phyloP scores from a whole-genome alignment of 179 eudicot genomes.

The Amaranthus tricolor region DNA sequence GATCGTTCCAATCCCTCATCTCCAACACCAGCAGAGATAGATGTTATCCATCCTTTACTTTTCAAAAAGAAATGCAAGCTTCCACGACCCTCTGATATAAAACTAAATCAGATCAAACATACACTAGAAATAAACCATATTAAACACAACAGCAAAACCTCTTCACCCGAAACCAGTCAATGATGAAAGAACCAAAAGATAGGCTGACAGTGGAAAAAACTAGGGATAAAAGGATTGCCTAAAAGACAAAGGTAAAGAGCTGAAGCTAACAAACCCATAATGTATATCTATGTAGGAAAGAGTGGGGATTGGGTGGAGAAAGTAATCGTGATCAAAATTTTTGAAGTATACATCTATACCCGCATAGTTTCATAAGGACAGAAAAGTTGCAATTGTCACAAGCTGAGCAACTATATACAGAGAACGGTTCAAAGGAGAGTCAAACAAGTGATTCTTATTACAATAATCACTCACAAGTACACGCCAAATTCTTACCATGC shows the following conservation, averaged over 20 bases:
- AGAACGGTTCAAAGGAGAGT: neutral
- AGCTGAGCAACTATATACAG: neutral
- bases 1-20: constrained; percentile 90
- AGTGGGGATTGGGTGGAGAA: neutral
- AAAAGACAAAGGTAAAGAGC: neutral
- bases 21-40: constrained; percentile 94
- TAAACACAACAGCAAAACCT: neutral
- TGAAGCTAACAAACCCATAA: neutral
- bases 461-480: constrained; percentile 12
- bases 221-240: neutral
- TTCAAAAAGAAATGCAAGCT: constrained; percentile 82
- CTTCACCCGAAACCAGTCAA: constrained; percentile 1
- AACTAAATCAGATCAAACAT: constrained; percentile 13
- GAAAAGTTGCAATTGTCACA: constrained; percentile 4
- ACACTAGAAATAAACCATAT: neutral
- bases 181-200: neutral
- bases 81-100: constrained; percentile 84
- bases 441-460: neutral
- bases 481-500: constrained; percentile 58
- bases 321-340: constrained; percentile 3
- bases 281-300: neutral
- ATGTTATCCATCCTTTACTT: constrained; percentile 87
- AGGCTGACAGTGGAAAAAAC: neutral
- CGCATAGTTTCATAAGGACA: neutral
- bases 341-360: neutral